Evolutionary conservation across 768 basidiomycete genomes (phyloP).

Genomic region (Leccinum subgranulosum): DNA sequence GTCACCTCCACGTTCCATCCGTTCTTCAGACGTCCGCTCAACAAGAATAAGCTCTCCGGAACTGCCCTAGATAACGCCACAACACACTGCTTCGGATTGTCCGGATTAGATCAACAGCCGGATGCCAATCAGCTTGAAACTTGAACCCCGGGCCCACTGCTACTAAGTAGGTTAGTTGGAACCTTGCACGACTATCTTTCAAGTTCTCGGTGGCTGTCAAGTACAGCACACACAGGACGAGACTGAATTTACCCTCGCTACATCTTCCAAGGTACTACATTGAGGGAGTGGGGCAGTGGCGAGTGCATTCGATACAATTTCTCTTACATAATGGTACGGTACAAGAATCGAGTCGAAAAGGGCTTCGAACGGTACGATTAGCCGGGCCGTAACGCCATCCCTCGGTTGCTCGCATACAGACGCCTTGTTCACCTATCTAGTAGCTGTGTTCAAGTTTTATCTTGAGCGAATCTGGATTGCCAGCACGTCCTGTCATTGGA

Average conservation of each 20-base stretch:
- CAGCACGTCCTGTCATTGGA: background rate
- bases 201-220: no score
- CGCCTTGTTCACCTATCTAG: background rate
- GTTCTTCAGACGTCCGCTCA: background rate
- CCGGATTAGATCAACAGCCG: background rate
- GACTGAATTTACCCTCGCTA: background rate
- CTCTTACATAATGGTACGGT: background rate
- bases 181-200: background rate
- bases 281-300: background rate
- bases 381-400: background rate
- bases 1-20: background rate
- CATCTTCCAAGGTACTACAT: background rate
- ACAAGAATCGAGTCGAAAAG: no score
- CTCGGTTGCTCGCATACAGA: background rate
- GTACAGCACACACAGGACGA: background rate
- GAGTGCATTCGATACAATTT: background rate
- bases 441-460: background rate
- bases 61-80: background rate
- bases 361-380: background rate
- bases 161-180: background rate
- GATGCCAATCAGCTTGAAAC: background rate
- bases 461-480: background rate
- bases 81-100: background rate
- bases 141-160: background rate
- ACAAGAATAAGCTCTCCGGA: background rate